These are phyloP conservation scores for Pyrenula aspistea DNA, from an alignment of 495 filamentous ascomycete species.

Conservation along the genomic window DNA sequence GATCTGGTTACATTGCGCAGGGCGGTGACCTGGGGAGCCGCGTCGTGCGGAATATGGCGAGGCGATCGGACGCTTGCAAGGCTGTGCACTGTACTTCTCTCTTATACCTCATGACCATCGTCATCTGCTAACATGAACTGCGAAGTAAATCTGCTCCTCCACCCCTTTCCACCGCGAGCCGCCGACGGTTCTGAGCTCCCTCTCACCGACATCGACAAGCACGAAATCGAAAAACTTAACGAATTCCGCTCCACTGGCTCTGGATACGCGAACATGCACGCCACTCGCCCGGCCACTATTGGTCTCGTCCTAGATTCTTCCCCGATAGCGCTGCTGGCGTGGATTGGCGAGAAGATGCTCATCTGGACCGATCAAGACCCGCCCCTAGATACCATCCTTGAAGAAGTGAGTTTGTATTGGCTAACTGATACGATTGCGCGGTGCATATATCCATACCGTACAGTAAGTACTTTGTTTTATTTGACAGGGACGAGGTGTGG, in stretches of 20 bases:
- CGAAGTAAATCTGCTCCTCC: background rate
- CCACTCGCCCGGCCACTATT: constrained; percentile 49
- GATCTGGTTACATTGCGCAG: constrained; percentile 46
- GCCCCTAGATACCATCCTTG: constrained; percentile 40
- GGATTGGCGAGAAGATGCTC: constrained; percentile 59
- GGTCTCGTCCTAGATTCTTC: constrained; percentile 42
- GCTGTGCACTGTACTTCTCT: constrained; percentile 22
- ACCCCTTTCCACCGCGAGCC: background rate
- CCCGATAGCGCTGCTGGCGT: constrained; percentile 52
- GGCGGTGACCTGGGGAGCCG: constrained; percentile 55
- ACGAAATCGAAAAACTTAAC: constrained; percentile 16
- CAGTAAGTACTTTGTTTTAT: constrained; percentile 15
- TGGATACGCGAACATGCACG: constrained; percentile 47
- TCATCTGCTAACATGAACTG: no score
- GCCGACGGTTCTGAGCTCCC: background rate
- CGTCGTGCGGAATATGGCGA: constrained; percentile 31
- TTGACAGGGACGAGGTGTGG: no score
- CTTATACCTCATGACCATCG: background rate
- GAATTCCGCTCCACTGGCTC: constrained; percentile 26
- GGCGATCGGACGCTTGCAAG: constrained; percentile 28
- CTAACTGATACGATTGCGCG: constrained; percentile 46
- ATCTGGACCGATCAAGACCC: constrained; percentile 48
- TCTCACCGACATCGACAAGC: constrained; percentile 22
- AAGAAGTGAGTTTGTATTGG: constrained; percentile 51
- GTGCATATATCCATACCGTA: constrained; percentile 44